Percentiles rank a stretch among this genome's conserved stretches.
Evolutionary conservation across 352 stramenopile genomes (phyloP).

Genomic region (Globisporangium parvum): DNA sequence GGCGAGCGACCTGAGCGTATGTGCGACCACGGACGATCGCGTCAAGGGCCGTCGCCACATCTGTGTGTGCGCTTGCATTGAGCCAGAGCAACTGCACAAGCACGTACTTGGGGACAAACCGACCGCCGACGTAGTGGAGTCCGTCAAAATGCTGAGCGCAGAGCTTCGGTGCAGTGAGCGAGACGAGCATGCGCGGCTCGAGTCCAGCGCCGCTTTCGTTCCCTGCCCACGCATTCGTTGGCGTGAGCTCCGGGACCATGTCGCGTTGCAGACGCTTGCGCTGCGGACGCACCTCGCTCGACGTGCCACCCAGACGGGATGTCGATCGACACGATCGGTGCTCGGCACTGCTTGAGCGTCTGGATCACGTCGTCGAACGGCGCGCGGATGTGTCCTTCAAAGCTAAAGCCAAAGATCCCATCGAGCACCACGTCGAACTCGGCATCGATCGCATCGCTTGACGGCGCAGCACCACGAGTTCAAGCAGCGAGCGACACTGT

Average conservation of each 20-base stretch:
- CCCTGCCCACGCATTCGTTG: slow-evolving; percentile 21
- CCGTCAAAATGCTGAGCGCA: slow-evolving; percentile 88
- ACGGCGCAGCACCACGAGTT: background rate
- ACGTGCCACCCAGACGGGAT: slow-evolving; percentile 98
- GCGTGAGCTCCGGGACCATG: background rate
- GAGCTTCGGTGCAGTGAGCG: slow-evolving; percentile 96
- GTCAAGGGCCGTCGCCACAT: no score
- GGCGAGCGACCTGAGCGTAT: slow-evolving; percentile 30
- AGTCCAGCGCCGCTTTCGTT: slow-evolving; percentile 76
- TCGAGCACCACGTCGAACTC: slow-evolving; percentile 94
- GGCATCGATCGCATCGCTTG: slow-evolving; percentile 37
- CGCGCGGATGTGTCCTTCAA: slow-evolving; percentile 77
- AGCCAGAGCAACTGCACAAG: background rate
- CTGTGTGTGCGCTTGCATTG: no score
- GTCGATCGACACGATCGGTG: slow-evolving; percentile 95
- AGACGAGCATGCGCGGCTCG: slow-evolving; percentile 92
- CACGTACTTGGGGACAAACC: slow-evolving; percentile 90
- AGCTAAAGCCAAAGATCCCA: slow-evolving; percentile 99
- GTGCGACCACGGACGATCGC: no score
- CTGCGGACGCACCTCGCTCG: slow-evolving; percentile 55
- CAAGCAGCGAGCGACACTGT: background rate
- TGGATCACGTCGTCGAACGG: slow-evolving; percentile 90
- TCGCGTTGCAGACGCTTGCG: no score
- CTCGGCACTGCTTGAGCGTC: slow-evolving; percentile 42
- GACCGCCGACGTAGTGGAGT: slow-evolving; percentile 94